Conservation (phyloP, 2,329 filamentous ascomycete species). For the Podosphaera xanthii region DNA sequence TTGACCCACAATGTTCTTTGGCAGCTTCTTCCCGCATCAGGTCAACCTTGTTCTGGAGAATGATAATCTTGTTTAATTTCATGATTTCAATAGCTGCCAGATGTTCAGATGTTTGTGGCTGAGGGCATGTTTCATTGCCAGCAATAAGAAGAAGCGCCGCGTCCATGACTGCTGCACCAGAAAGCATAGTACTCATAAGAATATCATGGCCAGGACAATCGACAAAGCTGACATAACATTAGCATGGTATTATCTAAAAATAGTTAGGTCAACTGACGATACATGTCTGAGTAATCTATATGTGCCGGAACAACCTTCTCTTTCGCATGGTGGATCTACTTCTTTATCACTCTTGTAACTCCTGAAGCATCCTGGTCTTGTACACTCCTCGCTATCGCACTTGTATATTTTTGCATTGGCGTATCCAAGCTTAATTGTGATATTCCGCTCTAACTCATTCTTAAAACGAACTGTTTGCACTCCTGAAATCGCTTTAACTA, state of each 20-base stretch:
- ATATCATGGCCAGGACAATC: conserved; percentile 99
- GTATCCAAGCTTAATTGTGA: conserved; percentile 98
- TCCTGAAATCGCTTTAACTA: conserved; percentile 96
- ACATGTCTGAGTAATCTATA: conserved; percentile 82
- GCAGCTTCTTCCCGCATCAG: conserved; percentile 92
- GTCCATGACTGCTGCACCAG: conserved; percentile 97
- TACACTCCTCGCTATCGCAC: conserved; percentile 80
- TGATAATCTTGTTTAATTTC: conserved; percentile 99
- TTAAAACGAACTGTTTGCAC: conserved; percentile 99
- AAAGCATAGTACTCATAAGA: conserved; percentile 99
- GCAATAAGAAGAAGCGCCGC: conserved; percentile 88
- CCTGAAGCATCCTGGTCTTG: conserved; percentile 81
- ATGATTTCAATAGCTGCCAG: conserved; percentile 98
- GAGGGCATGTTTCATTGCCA: conserved; percentile 93
- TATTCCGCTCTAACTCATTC: conserved; percentile 97
- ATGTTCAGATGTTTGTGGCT: conserved; percentile 96
- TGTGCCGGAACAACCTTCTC: conserved; percentile 69
- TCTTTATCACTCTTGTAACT: conserved; percentile 99
- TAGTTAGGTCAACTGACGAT: conserved; percentile 38
- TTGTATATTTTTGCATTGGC: conserved; percentile 99
- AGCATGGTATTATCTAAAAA: conserved; percentile 7
- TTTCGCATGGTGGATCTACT: conserved; percentile 85
- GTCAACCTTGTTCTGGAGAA: conserved; percentile 98
- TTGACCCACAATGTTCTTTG: conserved; percentile 84
- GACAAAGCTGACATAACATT: conserved; percentile 45